Conservation (phyloP, 805 yeast genomes). For the Jamesozyma piceae region DNA sequence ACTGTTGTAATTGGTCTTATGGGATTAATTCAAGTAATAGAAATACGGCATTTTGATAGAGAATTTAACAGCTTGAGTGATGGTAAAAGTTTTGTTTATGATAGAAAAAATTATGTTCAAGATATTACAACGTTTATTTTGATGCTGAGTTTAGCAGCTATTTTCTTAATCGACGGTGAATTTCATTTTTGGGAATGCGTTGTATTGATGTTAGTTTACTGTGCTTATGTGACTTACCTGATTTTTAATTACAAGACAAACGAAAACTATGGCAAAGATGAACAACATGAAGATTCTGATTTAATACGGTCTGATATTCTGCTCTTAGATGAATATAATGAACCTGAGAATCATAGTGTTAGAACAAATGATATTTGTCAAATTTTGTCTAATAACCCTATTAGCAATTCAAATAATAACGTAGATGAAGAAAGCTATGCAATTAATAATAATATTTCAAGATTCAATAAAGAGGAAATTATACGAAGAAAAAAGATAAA, state of each 20-base stretch:
- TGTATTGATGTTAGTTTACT: constrained; percentile 9
- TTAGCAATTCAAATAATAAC: neutral
- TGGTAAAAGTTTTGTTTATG: constrained; percentile 12
- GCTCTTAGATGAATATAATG: neutral
- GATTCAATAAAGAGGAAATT: constrained; percentile 11
- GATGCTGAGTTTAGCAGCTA: constrained; percentile 37
- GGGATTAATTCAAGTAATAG: constrained; percentile 36
- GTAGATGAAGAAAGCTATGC: neutral
- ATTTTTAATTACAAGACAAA: neutral
- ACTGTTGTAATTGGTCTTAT: constrained; percentile 75
- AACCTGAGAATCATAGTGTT: neutral
- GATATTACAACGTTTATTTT: constrained; percentile 55
- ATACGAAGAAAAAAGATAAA: constrained; percentile 14
- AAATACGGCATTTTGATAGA: neutral
- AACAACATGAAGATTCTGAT: neutral
- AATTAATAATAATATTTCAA: constrained; percentile 7
- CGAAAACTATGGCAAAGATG: neutral
- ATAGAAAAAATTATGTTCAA: constrained; percentile 41
- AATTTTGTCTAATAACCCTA: neutral
- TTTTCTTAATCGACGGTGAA: constrained; percentile 45
- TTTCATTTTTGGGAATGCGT: constrained; percentile 49
- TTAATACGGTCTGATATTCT: neutral
- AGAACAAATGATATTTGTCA: neutral
- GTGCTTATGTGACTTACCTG: constrained; percentile 1
- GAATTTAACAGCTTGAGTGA: neutral